Evolutionary conservation across 768 basidiomycete species (phyloP), one percentile per base, ranked within the genome.

Genomic region (Amanita thiersii): DNA sequence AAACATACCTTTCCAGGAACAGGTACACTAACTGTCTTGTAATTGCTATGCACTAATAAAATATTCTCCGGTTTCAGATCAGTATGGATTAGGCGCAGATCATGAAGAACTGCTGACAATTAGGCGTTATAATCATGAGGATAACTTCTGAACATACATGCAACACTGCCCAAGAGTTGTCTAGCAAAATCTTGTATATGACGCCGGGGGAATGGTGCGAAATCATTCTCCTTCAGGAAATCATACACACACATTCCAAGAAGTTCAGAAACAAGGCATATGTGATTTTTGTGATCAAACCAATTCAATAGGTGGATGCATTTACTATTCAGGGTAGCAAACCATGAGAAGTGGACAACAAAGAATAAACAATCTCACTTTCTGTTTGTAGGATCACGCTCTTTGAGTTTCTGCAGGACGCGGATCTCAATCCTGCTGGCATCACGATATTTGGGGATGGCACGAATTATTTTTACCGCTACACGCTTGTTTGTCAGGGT

Each of bases 11-110:
- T 88, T 42, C 79, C 77, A 28, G 79, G 69, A 33, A 77, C 67
- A 28, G 75, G 64, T 30, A 87, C 65, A 44, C 75, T 68, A 10
- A 77, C 66, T 21, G 72, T 66, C 52, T 71, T 75, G 63, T 76
- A 85, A 47, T 84, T 79, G 54, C 88, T 93, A 58, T 81, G 75
- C 14, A 94, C 92, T 39, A 99, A 77, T 18, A 99, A 72, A 40
- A 99, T 98, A 59, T 98, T 98, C 69, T 99, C 96, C 23, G 96
- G 96, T 63, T 99, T 99, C 40, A 99, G 75, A 69, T 99, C 96
- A 26, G 96, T 99, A 62, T 99, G 96, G 47, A 98, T 85, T 47
- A 98, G 71, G 53, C 83, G 81, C 35, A 92, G 72, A 47, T 87
- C 79, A 55, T 99, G 96, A 26, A 96, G 66, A 66, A 96, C 94